Evolutionary conservation across 1,284 basidiomycete genomes (phyloP), one percentile per base, ranked within the genome.

Genomic region (Lentinula novae-zelandiae): DNA sequence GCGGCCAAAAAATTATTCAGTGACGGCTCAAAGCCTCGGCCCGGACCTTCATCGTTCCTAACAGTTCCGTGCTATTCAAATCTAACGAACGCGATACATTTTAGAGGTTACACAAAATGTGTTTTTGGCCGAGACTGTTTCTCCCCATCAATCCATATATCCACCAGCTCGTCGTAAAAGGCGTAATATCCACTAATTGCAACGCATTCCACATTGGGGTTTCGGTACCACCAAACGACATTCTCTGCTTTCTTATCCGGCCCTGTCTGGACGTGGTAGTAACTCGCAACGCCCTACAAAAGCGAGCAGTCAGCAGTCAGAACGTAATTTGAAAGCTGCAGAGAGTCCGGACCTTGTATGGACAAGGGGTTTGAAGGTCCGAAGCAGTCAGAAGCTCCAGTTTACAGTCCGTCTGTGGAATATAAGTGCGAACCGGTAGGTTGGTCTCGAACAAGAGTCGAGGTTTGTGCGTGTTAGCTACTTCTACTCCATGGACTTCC

Each of bases 141-240:
- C 60, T 77, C 76, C 7, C 78, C 85, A 66, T 88, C 84, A n/a
- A 89, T 69, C 73, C 76, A 88, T 6, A 88, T 79, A 61, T 86
- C 83, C 17, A 87, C 81, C 64, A 84, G 86, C 67, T 88, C 85
- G 60, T 89, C 84, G 63, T 84, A 86, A 69, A 86, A 88, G 0
- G 83, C 80, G 2, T 82, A 72, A 60, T 78, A 78, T n/a, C 85
- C 85, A 57, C 71, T 73, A 58, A 87, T 79, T 22, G 71, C 75
- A 4, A 76, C 70, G 54, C 81, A 81, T 64, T 87, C 85, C 0
- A 73, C 70, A 13, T 73, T 78, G 0, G 86, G 79, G 33, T 75
- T 76, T 36, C 76, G 78, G 68, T 89, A 87, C 75, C 79, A 87
- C 86, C 87, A 89, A 15, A 84, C 81, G 8, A 86, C 70, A 57